Base-by-base conservation (phyloP, 2,329 filamentous ascomycete genomes). In the Diaporthe helianthi region DNA sequence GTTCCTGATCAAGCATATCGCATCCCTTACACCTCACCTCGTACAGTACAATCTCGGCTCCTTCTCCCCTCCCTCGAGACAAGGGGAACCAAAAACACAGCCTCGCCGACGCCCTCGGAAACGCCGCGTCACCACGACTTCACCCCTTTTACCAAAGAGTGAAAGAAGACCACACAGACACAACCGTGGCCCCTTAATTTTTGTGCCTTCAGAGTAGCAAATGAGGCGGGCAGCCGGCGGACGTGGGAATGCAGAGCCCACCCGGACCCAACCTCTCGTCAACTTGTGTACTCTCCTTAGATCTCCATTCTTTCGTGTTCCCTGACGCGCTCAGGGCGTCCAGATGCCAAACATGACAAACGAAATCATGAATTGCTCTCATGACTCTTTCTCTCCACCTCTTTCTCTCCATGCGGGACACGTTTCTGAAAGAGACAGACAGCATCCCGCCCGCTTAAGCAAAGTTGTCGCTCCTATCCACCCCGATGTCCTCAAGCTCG, bases 401-500 rank as follows among this genome's bases (percentile, higher is more conserved):
- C n/a, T n/a, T n/a, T n/a, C n/a, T n/a, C 13, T 26, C 49, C 31
- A 29, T 13, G 19, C 46, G n/a, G 60, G 52, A 58, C 17, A 65
- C 44, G 38, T 19, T 29, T 46, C 60, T 13, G 3, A 4, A 41
- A 58, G 53, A n/a, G n/a, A n/a, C n/a, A n/a, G 46, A 9, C 54
- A 17, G 29, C 41, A 19, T 55, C 29, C n/a, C 26, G 33, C 38
- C 29, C 58, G 61, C 73, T 85, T 87, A 98, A 75, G 93, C 95
- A 83, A 99, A 97, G 79, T 94, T 95, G 83, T 99, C 95, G 73
- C 89, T 89, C 76, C 94, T 87, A 80, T 99, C 96, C 55, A 98
- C 94, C 89, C 94, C 97, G 51, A 97, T 92, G 80, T 99, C 95
- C 83, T 99, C 96, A 78, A 99, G 82, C 84, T 99, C 95, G 1